phyloP scores from a whole-genome alignment of 2,329 filamentous ascomycete species.

The Ophiocordyceps camponoti-saundersi region DNA sequence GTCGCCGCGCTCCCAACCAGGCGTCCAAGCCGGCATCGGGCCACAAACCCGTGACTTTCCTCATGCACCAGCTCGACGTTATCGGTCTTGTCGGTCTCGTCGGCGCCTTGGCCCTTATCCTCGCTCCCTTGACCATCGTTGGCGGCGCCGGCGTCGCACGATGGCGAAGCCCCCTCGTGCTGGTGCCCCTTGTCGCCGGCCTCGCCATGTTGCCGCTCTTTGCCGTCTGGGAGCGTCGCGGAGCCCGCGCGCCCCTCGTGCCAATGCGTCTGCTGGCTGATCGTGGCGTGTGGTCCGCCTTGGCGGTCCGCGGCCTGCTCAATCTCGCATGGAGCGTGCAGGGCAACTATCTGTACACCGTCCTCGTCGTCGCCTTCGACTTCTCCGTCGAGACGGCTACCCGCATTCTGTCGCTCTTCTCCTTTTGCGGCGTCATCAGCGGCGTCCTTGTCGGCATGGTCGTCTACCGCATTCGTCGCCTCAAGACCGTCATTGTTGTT shows the following conservation, averaged over 20 bases:
- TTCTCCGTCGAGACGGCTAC: conserved; percentile 36
- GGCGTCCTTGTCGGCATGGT: conserved; percentile 33
- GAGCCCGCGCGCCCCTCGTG: conserved; percentile 32
- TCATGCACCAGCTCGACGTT: conserved; percentile 39
- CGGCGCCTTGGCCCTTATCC: conserved; percentile 26
- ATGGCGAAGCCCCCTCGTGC: conserved; percentile 32
- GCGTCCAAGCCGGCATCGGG: conserved; percentile 17
- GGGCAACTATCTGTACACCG: conserved; percentile 41
- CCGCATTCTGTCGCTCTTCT: conserved; percentile 38
- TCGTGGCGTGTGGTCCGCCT: conserved; percentile 42
- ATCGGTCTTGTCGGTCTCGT: conserved; percentile 29
- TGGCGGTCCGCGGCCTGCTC: conserved; percentile 33
- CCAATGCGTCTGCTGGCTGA: conserved; percentile 41
- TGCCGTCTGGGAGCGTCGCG: conserved; percentile 33
- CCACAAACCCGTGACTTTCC: conserved; percentile 1
- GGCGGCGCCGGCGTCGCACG: conserved; percentile 23
- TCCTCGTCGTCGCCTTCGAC: conserved; percentile 40
- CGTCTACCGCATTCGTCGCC: conserved; percentile 30
- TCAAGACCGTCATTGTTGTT: conserved; percentile 40
- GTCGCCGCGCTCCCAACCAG: conserved; percentile 6
- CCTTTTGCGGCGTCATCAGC: conserved; percentile 33
- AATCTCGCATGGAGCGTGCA: conserved; percentile 40
- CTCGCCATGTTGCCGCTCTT: conserved; percentile 29
- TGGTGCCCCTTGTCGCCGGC: conserved; percentile 33
- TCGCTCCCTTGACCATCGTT: conserved; percentile 36